Evolutionary conservation across 768 basidiomycete species (phyloP).

Genomic region (Udeniomyces megalosporus): DNA sequence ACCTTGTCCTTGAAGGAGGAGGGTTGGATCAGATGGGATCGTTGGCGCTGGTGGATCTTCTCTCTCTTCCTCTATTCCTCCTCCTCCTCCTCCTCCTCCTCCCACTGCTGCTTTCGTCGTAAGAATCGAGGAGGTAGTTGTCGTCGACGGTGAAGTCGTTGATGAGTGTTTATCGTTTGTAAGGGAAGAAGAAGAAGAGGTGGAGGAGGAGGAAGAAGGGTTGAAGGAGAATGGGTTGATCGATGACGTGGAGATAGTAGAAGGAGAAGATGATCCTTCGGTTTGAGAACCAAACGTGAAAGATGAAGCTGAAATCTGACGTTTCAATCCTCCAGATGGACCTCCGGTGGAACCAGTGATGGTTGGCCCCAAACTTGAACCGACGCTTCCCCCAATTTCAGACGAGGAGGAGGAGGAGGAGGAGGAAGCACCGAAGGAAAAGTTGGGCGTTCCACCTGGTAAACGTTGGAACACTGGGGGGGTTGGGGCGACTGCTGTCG

Average conservation of each 20-base stretch:
- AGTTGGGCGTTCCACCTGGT: slow-evolving; percentile 14
- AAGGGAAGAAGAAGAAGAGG: not conserved
- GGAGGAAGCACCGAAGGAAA: slow-evolving; percentile 10
- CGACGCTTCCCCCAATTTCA: too few relatives aligned
- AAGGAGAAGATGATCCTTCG: not conserved
- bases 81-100: too few relatives aligned
- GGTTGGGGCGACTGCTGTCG: not conserved
- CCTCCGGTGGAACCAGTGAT: too few relatives aligned
- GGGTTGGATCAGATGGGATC: slow-evolving; percentile 15
- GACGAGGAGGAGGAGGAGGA: not conserved
- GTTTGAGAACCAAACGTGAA: not conserved
- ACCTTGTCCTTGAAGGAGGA: slow-evolving; percentile 10
- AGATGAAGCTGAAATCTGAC: not conserved
- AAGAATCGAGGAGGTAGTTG: too few relatives aligned
- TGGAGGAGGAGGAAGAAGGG: not conserved
- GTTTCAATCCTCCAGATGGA: too few relatives aligned
- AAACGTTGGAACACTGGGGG: slow-evolving; percentile 12
- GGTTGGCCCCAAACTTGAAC: too few relatives aligned
- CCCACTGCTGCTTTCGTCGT: too few relatives aligned
- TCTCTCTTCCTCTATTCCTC: not conserved
- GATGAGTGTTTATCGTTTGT: not conserved
- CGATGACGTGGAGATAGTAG: not conserved
- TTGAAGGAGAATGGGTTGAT: slow-evolving; percentile 1
- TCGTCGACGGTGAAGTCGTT: not conserved
- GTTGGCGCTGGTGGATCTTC: slow-evolving; percentile 14